Conservation (phyloP, 2,329 filamentous ascomycete species). For the Xylaria sp. region DNA sequence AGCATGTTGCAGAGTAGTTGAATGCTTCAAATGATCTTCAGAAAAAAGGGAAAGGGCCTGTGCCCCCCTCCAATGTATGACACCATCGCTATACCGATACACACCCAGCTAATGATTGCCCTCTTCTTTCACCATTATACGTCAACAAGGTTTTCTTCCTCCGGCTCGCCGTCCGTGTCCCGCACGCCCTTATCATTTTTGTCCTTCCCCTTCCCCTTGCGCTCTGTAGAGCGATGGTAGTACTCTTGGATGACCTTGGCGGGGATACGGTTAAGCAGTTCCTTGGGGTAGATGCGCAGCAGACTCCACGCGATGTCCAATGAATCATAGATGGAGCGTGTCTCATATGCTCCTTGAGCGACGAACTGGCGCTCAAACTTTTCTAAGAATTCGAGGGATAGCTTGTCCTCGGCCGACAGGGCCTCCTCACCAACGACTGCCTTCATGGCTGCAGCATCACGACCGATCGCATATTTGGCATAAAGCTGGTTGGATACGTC, state of each 20-base stretch:
- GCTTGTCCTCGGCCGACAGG: slow-evolving; percentile 93
- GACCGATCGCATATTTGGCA: slow-evolving; percentile 98
- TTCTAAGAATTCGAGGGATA: slow-evolving; percentile 96
- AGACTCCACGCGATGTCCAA: slow-evolving; percentile 96
- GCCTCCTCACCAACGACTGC: slow-evolving; percentile 99
- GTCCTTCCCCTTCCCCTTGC: slow-evolving; percentile 72
- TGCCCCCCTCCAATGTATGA: slow-evolving; percentile 42
- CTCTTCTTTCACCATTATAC: slow-evolving; percentile 55
- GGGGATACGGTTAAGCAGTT: slow-evolving; percentile 94
- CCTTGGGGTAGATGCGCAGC: slow-evolving; percentile 97
- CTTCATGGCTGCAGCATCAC: slow-evolving; percentile 98
- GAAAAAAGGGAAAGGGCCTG: slow-evolving; percentile 36
- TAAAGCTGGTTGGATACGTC: slow-evolving; percentile 99
- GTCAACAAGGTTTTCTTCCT: slow-evolving; percentile 71
- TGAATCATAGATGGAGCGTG: slow-evolving; percentile 89
- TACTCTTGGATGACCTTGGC: slow-evolving; percentile 85
- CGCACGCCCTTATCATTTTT: slow-evolving; percentile 55
- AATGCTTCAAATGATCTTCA: slow-evolving; percentile 41
- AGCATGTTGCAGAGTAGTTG: slow-evolving; percentile 32
- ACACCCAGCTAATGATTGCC: slow-evolving; percentile 35
- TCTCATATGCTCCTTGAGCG: slow-evolving; percentile 90
- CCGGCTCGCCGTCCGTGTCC: slow-evolving; percentile 54
- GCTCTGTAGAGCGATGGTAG: slow-evolving; percentile 75
- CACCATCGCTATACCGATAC: slow-evolving; percentile 44
- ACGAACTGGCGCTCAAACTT: slow-evolving; percentile 99